A percentile compares a stretch with the other conserved stretches of the same genome.
Conservation (phyloP, 805 yeast species). For the Metschnikowia noctiluminum region DNA sequence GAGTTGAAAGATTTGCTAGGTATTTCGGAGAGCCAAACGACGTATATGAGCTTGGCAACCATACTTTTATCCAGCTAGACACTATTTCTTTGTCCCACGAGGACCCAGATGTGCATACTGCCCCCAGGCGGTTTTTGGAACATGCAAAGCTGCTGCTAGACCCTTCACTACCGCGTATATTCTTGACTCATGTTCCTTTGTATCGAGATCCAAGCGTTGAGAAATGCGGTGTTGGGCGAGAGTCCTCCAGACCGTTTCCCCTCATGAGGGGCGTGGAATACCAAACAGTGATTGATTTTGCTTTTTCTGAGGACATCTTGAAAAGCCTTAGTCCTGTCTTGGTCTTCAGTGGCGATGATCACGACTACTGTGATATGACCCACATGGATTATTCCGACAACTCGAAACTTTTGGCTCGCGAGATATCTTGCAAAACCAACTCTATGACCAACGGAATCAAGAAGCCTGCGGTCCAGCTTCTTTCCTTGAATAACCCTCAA, state of each 20-base stretch:
- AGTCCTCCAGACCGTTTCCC: slow-evolving; percentile 62
- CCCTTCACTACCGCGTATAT: slow-evolving; percentile 52
- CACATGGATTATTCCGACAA: slow-evolving; percentile 42
- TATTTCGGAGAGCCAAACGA: slow-evolving; percentile 72
- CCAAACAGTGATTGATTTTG: slow-evolving; percentile 75
- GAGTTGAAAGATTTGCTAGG: slow-evolving; percentile 60
- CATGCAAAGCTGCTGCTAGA: slow-evolving; percentile 21
- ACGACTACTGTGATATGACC: slow-evolving; percentile 82
- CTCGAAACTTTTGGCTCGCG: slow-evolving; percentile 46
- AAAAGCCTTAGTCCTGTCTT: slow-evolving; percentile 58
- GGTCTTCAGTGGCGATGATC: slow-evolving; percentile 92
- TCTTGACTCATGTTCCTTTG: slow-evolving; percentile 86
- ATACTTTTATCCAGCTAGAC: slow-evolving; percentile 71
- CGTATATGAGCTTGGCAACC: slow-evolving; percentile 58
- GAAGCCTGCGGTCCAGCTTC: slow-evolving; percentile 81
- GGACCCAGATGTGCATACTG: slow-evolving; percentile 41
- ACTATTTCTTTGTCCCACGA: slow-evolving; percentile 74
- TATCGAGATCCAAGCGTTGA: slow-evolving; percentile 62
- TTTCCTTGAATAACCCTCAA: slow-evolving; percentile 58
- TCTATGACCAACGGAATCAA: slow-evolving; percentile 92
- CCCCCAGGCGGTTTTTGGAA: slow-evolving; percentile 53
- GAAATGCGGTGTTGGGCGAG: slow-evolving; percentile 75
- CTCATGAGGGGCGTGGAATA: slow-evolving; percentile 76
- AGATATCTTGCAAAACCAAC: slow-evolving; percentile 82
- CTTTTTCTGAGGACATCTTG: slow-evolving; percentile 57